Evolutionary conservation across 306 rosid genomes (phyloP).

Genomic region (Vigna angularis): DNA sequence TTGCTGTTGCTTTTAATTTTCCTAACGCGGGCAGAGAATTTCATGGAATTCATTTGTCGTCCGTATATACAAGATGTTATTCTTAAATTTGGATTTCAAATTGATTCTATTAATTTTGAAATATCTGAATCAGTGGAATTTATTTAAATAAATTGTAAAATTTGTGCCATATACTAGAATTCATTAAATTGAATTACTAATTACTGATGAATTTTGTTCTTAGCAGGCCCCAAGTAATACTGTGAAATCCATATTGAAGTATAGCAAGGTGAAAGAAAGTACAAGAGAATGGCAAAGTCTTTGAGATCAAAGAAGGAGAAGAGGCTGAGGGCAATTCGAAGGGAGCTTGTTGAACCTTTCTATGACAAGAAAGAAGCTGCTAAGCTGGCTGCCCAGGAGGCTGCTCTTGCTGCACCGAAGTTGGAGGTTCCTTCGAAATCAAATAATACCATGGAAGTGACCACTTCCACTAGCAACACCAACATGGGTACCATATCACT

Average conservation of each 20-base stretch:
- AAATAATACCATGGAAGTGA: conserved; percentile 59
- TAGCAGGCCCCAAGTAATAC: conserved; percentile 12
- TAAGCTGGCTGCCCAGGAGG: conserved; percentile 85
- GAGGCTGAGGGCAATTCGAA: conserved; percentile 87
- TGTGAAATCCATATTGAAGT: conserved; percentile 9
- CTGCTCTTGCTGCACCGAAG: conserved; percentile 97
- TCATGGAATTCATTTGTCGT: neutral
- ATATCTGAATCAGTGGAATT: neutral
- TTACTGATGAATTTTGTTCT: conserved; percentile 1
- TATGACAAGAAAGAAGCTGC: conserved; percentile 92
- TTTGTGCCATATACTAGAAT: neutral
- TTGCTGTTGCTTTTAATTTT: neutral
- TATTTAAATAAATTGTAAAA: neutral
- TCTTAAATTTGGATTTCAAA: neutral
- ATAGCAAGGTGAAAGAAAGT: neutral
- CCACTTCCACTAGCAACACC: conserved; percentile 39
- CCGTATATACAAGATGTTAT: neutral
- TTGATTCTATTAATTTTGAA: neutral
- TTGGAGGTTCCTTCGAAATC: conserved; percentile 56
- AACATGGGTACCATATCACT: conserved; percentile 51
- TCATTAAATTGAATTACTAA: neutral
- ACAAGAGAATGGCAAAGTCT: conserved; percentile 79
- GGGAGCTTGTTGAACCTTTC: conserved; percentile 83
- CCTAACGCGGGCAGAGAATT: neutral
- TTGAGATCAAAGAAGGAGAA: conserved; percentile 87